Evolutionary conservation across 495 filamentous ascomycete genomes (phyloP).

Genomic region (Staphylotrichum longicolle): DNA sequence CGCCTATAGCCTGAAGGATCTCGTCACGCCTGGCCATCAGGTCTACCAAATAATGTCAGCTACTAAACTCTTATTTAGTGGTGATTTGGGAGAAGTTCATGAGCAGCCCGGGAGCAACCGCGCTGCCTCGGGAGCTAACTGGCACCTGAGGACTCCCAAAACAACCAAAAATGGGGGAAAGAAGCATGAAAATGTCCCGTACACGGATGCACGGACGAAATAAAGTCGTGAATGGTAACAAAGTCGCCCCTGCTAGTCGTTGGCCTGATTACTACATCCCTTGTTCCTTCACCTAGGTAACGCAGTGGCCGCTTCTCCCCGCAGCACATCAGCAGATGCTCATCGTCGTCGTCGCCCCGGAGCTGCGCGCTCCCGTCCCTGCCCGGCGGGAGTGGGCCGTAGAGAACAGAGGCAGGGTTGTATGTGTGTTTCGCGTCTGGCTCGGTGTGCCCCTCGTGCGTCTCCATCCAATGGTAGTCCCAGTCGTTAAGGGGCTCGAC

Average conservation of each 20-base stretch:
- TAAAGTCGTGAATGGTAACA: conserved; percentile 29
- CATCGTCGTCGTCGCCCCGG: conserved; percentile 9
- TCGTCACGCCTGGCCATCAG: conserved; percentile 31
- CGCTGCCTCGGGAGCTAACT: no score
- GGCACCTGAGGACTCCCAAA: no score
- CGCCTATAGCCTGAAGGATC: conserved; percentile 19
- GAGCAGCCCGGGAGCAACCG: no score
- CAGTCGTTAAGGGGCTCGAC: conserved; percentile 20
- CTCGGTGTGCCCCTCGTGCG: conserved; percentile 7
- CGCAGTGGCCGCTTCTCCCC: conserved; percentile 20
- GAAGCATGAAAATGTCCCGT: no score
- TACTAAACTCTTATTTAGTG: no score
- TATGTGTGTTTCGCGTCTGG: conserved; percentile 1
- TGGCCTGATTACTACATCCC: conserved; percentile 15
- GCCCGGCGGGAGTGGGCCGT: conserved; percentile 19
- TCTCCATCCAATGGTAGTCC: conserved; percentile 24
- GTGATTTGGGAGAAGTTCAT: no score
- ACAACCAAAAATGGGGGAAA: no score
- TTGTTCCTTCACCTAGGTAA: conserved; percentile 8
- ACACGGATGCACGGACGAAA: conserved; percentile 29
- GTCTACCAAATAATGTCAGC: not conserved
- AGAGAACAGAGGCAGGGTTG: conserved; percentile 6
- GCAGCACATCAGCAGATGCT: conserved; percentile 26
- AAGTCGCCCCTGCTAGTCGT: conserved; percentile 17
- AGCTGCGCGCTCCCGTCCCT: conserved; percentile 15